These are phyloP conservation scores for Epichloe sp. DNA, from an alignment of 2,329 filamentous ascomycete genomes.

Conservation along the genomic window DNA sequence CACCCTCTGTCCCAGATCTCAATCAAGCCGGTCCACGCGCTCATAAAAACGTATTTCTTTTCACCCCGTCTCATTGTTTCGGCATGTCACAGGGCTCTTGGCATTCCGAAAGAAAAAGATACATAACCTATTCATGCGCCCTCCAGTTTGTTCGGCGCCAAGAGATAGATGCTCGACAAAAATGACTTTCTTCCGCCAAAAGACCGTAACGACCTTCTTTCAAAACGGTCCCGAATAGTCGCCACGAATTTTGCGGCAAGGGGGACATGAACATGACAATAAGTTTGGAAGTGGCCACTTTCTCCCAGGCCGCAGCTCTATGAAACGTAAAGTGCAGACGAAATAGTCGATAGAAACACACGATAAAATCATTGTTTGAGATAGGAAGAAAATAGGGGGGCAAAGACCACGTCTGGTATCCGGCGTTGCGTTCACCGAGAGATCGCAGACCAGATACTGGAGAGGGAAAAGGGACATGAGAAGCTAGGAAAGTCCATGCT, in stretches of 20 bases:
- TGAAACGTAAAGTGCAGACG: background rate
- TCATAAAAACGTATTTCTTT: background rate
- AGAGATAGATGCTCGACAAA: background rate
- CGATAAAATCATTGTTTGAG: background rate
- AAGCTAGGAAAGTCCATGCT: background rate
- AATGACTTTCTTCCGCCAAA: background rate
- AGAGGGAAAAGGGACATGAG: background rate
- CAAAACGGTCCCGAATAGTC: background rate
- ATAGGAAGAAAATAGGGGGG: background rate
- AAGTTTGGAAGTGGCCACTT: background rate
- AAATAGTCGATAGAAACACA: background rate
- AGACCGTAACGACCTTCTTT: too few species aligned
- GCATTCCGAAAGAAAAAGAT: background rate
- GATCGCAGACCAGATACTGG: background rate
- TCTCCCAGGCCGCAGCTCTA: background rate
- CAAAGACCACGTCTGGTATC: background rate
- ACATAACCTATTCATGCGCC: background rate
- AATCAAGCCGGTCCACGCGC: background rate
- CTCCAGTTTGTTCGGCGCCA: background rate
- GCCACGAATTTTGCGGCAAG: too few species aligned
- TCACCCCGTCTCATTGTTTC: background rate
- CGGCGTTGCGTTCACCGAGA: background rate
- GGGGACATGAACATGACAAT: background rate
- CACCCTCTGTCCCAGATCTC: background rate
- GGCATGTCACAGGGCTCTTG: background rate